These are phyloP conservation scores for Solanum clarkiae DNA, from an alignment of 257 asterid species.

Conservation along the genomic window DNA sequence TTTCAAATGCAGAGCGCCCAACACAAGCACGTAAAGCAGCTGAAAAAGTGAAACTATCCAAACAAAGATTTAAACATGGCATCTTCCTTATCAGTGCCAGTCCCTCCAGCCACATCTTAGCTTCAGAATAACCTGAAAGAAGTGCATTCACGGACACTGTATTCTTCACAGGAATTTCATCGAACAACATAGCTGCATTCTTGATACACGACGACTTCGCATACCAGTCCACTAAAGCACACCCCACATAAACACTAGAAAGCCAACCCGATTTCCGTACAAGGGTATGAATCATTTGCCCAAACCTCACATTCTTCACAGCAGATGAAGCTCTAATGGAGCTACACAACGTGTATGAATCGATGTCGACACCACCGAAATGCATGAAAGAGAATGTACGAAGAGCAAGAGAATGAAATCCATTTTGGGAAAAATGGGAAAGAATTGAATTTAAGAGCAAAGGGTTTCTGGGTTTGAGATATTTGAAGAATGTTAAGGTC, in stretches of 20 bases:
- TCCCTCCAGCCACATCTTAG: constrained; percentile 52
- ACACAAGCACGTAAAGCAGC: constrained; percentile 55
- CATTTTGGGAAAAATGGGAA: constrained; percentile 56
- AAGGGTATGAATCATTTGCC: constrained; percentile 35
- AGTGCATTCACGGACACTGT: constrained; percentile 63
- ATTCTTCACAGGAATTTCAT: constrained; percentile 71
- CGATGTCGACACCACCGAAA: constrained; percentile 27
- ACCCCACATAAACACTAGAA: constrained; percentile 61
- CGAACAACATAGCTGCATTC: constrained; percentile 56
- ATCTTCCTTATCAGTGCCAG: constrained; percentile 34
- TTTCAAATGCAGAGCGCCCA: constrained; percentile 39
- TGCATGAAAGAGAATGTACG: constrained; percentile 60
- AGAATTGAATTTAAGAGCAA: constrained; percentile 17
- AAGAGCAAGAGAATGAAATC: constrained; percentile 39
- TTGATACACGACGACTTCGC: constrained; percentile 14
- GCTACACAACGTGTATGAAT: constrained; percentile 48
- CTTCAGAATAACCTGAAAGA: constrained; percentile 58
- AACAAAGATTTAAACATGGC: constrained; percentile 23
- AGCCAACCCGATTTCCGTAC: constrained; percentile 44
- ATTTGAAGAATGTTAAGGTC: constrained; percentile 36
- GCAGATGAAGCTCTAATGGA: constrained; percentile 34
- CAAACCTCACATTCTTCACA: constrained; percentile 20
- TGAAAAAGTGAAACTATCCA: constrained; percentile 48
- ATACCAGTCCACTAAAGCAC: constrained; percentile 52
- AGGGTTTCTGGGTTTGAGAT: constrained; percentile 33